These are phyloP conservation scores for Penicillium sp. DNA, from an alignment of 2,329 filamentous ascomycete species.

Conservation along the genomic window DNA sequence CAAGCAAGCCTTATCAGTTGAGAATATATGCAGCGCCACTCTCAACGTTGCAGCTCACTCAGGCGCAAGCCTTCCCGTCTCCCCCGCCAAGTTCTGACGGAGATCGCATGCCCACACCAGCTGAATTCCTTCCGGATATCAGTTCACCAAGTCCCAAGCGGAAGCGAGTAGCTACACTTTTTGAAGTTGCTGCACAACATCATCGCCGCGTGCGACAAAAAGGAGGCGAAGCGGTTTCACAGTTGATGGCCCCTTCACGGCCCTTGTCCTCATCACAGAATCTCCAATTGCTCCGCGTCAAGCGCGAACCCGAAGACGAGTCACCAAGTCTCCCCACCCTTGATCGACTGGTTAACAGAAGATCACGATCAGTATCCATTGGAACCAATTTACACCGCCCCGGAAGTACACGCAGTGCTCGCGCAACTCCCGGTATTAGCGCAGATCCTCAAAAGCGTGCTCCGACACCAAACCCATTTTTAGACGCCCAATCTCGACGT, in stretches of 20 bases:
- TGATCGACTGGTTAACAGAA: constrained; percentile 29
- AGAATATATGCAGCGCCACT: constrained; percentile 40
- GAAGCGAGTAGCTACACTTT: constrained; percentile 44
- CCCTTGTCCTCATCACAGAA: constrained; percentile 31
- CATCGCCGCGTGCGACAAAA: constrained; percentile 42
- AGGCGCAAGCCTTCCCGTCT: constrained; percentile 35
- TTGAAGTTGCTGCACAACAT: constrained; percentile 43
- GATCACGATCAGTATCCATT: constrained; percentile 36
- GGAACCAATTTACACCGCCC: constrained; percentile 27
- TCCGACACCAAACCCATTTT: constrained; percentile 27
- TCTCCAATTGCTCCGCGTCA: constrained; percentile 33
- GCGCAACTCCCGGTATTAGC: constrained; percentile 6
- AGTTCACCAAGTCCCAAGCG: constrained; percentile 43
- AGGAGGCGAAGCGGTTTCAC: constrained; percentile 42
- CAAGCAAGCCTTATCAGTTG: constrained; percentile 28
- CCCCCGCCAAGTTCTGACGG: constrained; percentile 29
- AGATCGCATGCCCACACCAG: constrained; percentile 16
- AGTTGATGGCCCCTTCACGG: constrained; percentile 37
- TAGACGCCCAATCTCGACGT: constrained; percentile 19
- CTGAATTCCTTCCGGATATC: constrained; percentile 40
- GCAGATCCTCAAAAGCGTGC: constrained; percentile 23
- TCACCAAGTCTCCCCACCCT: constrained; percentile 23
- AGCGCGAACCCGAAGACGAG: constrained; percentile 37
- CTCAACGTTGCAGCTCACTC: constrained; percentile 33
- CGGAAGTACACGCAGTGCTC: constrained; percentile 17